Percentiles rank a stretch among this genome's conserved stretches.
Evolutionary conservation across 371 early-diverging fungal species (phyloP).

Genomic region (Encephalitozoon hellem): DNA sequence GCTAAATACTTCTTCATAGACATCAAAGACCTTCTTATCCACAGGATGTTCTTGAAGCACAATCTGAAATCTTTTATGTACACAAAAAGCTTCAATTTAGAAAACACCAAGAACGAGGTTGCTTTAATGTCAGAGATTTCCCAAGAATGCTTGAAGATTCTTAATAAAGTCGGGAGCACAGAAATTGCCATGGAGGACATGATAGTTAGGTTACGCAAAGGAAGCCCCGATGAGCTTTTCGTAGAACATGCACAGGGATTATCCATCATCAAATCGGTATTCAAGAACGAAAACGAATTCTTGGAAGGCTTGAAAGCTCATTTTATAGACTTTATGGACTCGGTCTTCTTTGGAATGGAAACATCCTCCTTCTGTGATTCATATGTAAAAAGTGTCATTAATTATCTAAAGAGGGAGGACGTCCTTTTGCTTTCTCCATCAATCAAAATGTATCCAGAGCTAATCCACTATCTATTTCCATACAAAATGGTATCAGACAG

Average conservation of each 20-base stretch:
- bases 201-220: background rate
- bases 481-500: background rate
- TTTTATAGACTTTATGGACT: background rate
- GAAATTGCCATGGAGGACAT: background rate
- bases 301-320: background rate
- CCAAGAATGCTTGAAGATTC: background rate
- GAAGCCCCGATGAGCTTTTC: background rate
- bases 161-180: background rate
- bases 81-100: background rate
- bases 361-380: background rate
- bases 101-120: background rate
- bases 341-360: background rate
- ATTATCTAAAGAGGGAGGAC: background rate
- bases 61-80: background rate
- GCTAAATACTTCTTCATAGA: background rate
- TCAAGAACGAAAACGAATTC: background rate
- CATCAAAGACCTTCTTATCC: background rate
- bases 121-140: background rate
- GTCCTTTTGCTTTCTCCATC: background rate
- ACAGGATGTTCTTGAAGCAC: background rate
- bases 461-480: background rate
- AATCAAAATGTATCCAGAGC: background rate
- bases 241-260: background rate
- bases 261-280: background rate
- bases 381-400: background rate